A percentile compares a stretch with the other conserved stretches of the same genome.
Evolutionary conservation across 352 stramenopile species (phyloP).

Genomic region (Phytopythium aichiense): DNA sequence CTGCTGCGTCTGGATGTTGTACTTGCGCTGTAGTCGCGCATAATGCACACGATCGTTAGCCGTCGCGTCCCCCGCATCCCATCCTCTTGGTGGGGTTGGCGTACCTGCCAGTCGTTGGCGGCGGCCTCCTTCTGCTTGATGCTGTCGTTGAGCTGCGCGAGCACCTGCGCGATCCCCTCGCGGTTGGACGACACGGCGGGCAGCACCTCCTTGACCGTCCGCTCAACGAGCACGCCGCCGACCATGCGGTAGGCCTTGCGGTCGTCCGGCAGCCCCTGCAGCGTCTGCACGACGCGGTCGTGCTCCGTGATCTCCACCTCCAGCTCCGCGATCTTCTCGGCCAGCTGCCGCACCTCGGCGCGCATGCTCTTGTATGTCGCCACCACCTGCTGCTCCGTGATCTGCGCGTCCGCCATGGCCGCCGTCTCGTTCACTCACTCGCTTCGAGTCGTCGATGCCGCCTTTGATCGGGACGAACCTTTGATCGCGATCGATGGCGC

Average conservation of each 20-base stretch:
- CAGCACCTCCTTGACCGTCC: conserved; percentile 94
- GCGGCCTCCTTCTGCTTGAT: conserved; percentile 83
- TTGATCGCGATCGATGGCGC: conserved; percentile 4
- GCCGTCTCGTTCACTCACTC: not conserved
- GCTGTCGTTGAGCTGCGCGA: conserved; percentile 66
- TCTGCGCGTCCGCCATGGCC: conserved; percentile 42
- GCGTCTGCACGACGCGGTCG: conserved; percentile 79
- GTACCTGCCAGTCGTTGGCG: conserved; percentile 79
- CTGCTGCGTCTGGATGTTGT: conserved; percentile 84
- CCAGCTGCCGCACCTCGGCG: conserved; percentile 75
- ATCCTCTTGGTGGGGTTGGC: not conserved
- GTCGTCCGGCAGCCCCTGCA: conserved; percentile 57
- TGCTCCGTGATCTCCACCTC: conserved; percentile 83
- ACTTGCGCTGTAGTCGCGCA: conserved; percentile 50
- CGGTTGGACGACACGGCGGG: conserved; percentile 86
- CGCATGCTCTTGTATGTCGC: conserved; percentile 85
- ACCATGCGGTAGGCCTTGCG: conserved; percentile 95
- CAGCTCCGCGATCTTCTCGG: conserved; percentile 82
- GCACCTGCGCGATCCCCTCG: conserved; percentile 74
- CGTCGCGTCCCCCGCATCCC: not conserved
- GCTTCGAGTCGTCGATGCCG: not conserved
- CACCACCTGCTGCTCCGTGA: conserved; percentile 86
- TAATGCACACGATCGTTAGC: not conserved
- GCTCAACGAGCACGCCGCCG: conserved; percentile 95
- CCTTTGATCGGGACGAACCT: not conserved